Base-by-base conservation (phyloP, 495 filamentous ascomycete species). In the Penicillium odoratum region DNA sequence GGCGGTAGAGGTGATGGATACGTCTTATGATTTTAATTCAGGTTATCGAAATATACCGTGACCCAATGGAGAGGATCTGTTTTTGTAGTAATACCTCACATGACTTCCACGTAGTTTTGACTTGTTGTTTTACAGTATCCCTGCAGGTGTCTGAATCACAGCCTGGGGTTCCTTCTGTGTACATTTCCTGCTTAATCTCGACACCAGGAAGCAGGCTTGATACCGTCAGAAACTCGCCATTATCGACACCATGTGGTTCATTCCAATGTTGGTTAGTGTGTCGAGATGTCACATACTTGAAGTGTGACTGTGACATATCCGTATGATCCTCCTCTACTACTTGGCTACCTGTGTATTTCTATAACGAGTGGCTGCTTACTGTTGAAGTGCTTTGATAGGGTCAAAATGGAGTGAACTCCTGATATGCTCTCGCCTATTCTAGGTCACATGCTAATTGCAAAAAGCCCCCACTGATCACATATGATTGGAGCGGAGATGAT, bases 1-100 rank as follows among this genome's bases (percentile, higher is more conserved):
- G 83, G 48, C 79, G 83, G 66, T 86, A 72, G 63, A 68, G 51
- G 43, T 48, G 40, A 43, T 51, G 50, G 31, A 61, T 59, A 56
- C 36, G 50, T 49, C 29, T 68, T 66, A 66, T 66, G 66, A 64
- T 64, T 61, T 58, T 28, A 57, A 48, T 48, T 51, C 28, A 52
- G 47, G 51, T 52, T 47, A 30, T 30, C 13, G 34, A 36, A 53
- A 21, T 33, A 21, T 36, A 34, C 10, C 42, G 48, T 45, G 31
- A 33, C 34, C 58, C 56, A 51, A 60, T 57, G 64, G 55, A 57
- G 48, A 52, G 58, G 40, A 56, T 51, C 51, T 47, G 60, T 29
- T 51, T 44, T 57, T 44, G 15, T 31, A 48, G 46, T 13, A 25
- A 47, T 26, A 47, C 30, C n/a, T 34, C 13, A 21, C 44, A 47